Evolutionary conservation across 108 stramenopile species (phyloP).

Genomic region (Parietichytrium sp.): DNA sequence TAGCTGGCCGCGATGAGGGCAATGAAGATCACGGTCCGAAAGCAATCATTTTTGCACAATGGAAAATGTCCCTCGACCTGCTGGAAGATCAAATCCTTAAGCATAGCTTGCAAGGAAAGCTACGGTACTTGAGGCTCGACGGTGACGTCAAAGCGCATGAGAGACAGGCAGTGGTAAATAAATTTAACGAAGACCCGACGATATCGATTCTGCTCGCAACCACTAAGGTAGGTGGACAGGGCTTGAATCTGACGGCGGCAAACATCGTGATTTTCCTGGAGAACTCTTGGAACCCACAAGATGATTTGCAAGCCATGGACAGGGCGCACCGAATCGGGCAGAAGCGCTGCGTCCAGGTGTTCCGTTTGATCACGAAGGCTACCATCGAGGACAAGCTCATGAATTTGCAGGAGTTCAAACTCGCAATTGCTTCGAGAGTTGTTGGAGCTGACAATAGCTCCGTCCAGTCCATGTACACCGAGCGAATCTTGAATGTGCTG

Average conservation of each 20-base stretch:
- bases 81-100: conserved; percentile 66
- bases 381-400: conserved; percentile 36
- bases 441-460: neutral
- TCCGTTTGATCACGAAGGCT: neutral
- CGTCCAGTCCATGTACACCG: conserved; percentile 15
- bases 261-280: conserved; percentile 95
- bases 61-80: conserved; percentile 78
- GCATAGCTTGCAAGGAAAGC: conserved; percentile 57
- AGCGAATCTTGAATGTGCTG: neutral
- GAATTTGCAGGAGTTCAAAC: neutral
- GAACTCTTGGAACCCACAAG: conserved; percentile 92
- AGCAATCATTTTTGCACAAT: conserved; percentile 78
- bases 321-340: conserved; percentile 69
- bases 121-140: conserved; percentile 73
- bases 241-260: conserved; percentile 81
- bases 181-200: conserved; percentile 66
- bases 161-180: conserved; percentile 74
- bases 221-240: conserved; percentile 60
- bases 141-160: conserved; percentile 68
- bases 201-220: conserved; percentile 51
- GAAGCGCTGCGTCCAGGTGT: conserved; percentile 59
- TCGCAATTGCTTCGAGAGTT: neutral
- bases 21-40: conserved; percentile 67
- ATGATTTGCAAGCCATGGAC: conserved; percentile 92
- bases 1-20: conserved; percentile 57